These are phyloP conservation scores for Komagataella phaffii DNA, from an alignment of 805 yeast species.

Conservation along the genomic window DNA sequence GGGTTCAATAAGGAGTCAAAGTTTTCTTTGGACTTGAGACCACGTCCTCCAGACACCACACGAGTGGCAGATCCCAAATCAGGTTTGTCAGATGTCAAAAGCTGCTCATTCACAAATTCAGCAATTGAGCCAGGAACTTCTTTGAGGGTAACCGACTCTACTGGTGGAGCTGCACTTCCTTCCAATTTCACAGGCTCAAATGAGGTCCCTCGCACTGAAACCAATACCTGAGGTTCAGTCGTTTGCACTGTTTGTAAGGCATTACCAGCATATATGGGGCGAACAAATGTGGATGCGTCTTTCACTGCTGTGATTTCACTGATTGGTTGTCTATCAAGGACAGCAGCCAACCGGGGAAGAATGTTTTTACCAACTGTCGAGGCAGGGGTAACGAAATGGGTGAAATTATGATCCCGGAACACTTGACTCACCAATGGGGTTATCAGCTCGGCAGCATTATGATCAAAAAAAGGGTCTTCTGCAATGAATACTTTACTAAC, in stretches of 20 bases:
- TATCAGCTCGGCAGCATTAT: conserved; percentile 66
- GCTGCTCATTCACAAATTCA: conserved; percentile 64
- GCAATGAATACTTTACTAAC: conserved; percentile 46
- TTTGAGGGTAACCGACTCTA: conserved; percentile 32
- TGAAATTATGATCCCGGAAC: conserved; percentile 25
- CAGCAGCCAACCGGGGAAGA: conserved; percentile 78
- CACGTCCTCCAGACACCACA: conserved; percentile 91
- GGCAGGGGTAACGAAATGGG: conserved; percentile 70
- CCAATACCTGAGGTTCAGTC: conserved; percentile 47
- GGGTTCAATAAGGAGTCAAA: conserved; percentile 72
- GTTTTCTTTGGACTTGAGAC: conserved; percentile 78
- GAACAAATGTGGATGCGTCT: conserved; percentile 58
- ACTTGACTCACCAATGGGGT: conserved; percentile 52
- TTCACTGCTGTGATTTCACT: conserved; percentile 67
- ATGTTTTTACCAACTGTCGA: conserved; percentile 82
- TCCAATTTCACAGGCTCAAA: conserved; percentile 24
- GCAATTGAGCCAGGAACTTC: conserved; percentile 24
- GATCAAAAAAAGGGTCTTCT: conserved; percentile 44
- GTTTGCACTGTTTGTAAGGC: conserved; percentile 74
- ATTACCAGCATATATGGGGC: conserved; percentile 96
- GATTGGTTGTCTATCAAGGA: conserved; percentile 77
- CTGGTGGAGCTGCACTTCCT: conserved; percentile 20
- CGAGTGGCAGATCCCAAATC: conserved; percentile 73
- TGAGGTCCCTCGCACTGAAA: conserved; percentile 79
- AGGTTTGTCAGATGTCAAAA: conserved; percentile 75